Evolutionary conservation across 352 stramenopile species (phyloP), one percentile per base, ranked within the genome.

Genomic region (Achlya hypogyna): DNA sequence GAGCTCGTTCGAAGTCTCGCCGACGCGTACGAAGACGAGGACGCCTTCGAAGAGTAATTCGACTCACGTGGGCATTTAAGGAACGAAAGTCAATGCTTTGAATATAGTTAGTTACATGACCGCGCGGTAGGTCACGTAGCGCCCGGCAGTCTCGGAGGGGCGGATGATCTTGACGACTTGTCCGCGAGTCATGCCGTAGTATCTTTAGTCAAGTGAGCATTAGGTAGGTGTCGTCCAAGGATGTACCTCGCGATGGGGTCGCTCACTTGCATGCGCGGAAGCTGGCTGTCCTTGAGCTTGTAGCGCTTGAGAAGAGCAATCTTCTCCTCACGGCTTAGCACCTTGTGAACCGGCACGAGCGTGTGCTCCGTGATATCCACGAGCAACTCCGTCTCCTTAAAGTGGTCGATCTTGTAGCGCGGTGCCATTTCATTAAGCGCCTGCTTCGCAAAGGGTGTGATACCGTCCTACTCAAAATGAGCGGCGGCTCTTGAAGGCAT

Each of bases 301-400:
- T 99, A 99, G 35, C 97, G 78, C 77, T 98, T 98, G 20, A 99
- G 81, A 35, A 99, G 81, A 71, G 98, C 95, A 34, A 88, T 81
- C 78, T 99, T 99, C 79, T 99, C 94, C 62, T 98, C 93, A 45
- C 84, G 79, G n/a, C 73, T 91, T 0, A 99, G 84, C 58, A 99
- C 95, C 76, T 96, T 89, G 87, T 99, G 98, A 71, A 99, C 93
- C 8, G 98, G 98, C 69, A 99, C 96, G 42, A 99, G 84, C 71
- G 96, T 98, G 85, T 99, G 98, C 73, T 99, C 93, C 38, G 98
- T 99, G 75, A 99, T 99, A 78, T 99, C 97, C 35, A 99, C 96
- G 63, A 99, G 88, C 51, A 99, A 78, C 74, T 99, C 98, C 22
- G 93, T 93, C 79, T 99, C 97, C 72, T 98, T 98, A 67, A 99